Base-by-base conservation (phyloP, 75 land plant species). In the Sequoia sempervirens region DNA sequence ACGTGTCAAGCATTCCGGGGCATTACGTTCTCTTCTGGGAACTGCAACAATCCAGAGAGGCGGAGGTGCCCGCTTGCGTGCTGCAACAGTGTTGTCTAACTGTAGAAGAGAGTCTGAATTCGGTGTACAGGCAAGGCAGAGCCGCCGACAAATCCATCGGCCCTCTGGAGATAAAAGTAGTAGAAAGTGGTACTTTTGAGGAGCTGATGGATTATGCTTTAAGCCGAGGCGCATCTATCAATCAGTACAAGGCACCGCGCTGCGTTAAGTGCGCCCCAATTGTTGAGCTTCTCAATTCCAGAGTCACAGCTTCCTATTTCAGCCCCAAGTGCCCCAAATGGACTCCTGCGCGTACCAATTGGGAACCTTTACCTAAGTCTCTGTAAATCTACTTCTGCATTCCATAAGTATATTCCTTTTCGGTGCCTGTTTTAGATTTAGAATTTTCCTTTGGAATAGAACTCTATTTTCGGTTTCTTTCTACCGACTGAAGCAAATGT, bases 11-110 rank as follows among this genome's bases (percentile, higher is more conserved):
- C 75, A 90, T 93, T 18, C 96, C 94, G 9, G 94, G 96, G 9
- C 96, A 94, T 83, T 94, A 94, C 80, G 96, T 94, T 41, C 85
- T 94, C 43, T 94, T 64, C 87, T 94, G 96, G 96, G 96, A 94
- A 85, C 90, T 94, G 12, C 56, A 52, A 52, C 68, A 41, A 30
- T 74, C 75, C 70, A 87, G 84, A 6, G 43, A 72, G 15, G 85
- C 85, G 10, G 84, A 82, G 70, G 69, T 89, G 34, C 94, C 91
- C 13, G 82, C 90, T 9, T 87, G 90, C 2, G 89, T 88, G 4
- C 89, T 89, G 66, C 94, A 94, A 81, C 88, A 91, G 34, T 94
- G 96, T 75, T 94, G 96, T 85, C 90, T 94, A 13, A 72, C 91
- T 0, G 61, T 91, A 28, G 96, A 94, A 69, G 92, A 94, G 82